These are phyloP conservation scores for Trichoderma polysporum DNA, from an alignment of 2,329 filamentous ascomycete species.

Conservation along the genomic window DNA sequence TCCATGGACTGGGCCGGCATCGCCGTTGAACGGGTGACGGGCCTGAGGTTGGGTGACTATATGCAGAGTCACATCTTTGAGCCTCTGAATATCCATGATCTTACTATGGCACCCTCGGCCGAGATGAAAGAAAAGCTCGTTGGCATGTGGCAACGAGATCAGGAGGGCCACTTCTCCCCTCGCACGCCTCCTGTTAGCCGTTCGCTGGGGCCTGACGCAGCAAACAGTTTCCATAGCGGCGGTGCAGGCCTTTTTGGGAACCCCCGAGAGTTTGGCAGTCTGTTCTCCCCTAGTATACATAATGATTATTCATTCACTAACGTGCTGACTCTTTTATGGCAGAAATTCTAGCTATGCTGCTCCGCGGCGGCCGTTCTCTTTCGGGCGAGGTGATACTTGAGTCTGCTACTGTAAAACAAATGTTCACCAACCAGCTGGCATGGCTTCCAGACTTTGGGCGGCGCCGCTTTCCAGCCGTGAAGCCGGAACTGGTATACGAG, in stretches of 20 bases:
- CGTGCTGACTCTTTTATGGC: background rate
- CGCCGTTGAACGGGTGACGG: background rate
- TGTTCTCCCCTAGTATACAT: background rate
- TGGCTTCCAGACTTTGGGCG: background rate
- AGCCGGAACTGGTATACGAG: background rate
- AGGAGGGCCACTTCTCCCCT: background rate
- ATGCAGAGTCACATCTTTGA: background rate
- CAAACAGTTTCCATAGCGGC: background rate
- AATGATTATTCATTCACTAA: background rate
- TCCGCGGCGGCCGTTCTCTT: background rate
- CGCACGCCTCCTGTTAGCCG: background rate
- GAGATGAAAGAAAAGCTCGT: background rate
- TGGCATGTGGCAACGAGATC: background rate
- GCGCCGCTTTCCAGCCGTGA: background rate
- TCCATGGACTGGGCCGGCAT: background rate
- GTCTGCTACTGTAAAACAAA: background rate
- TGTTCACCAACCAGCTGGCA: background rate
- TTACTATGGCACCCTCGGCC: background rate
- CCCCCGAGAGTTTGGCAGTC: background rate
- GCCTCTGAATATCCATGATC: background rate
- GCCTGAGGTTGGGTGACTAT: background rate
- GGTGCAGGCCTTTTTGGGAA: background rate
- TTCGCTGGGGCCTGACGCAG: background rate
- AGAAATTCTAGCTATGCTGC: background rate
- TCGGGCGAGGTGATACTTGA: background rate